phyloP scores from a whole-genome alignment of 352 stramenopile genomes.

The Discostella stelligera region DNA sequence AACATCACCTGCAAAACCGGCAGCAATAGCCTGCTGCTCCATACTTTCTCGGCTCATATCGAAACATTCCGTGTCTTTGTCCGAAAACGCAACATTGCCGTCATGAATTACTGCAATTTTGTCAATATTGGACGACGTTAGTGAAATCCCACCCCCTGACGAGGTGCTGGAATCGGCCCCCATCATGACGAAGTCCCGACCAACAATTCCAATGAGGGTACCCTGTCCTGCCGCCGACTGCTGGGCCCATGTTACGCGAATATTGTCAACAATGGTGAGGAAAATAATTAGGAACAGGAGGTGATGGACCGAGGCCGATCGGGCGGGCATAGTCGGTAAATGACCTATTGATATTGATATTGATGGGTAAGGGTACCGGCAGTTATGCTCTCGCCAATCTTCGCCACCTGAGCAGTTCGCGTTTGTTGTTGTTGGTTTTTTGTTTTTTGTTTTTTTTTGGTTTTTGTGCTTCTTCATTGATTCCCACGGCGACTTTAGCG shows the following conservation, averaged over 20 bases:
- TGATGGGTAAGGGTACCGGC: no score
- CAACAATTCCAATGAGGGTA: slow-evolving; percentile 70
- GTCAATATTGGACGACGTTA: slow-evolving; percentile 68
- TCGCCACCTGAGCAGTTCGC: no score
- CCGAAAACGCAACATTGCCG: background rate
- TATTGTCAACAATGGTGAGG: background rate
- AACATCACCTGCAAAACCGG: slow-evolving; percentile 63
- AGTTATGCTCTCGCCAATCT: no score
- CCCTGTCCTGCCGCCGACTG: slow-evolving; percentile 56
- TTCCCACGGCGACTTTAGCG: background rate
- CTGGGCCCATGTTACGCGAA: slow-evolving; percentile 15
- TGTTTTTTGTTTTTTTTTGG: no score
- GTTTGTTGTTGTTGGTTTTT: no score
- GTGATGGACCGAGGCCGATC: background rate
- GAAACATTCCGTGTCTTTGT: background rate
- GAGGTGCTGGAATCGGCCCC: slow-evolving; percentile 65
- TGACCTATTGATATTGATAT: no score
- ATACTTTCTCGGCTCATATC: slow-evolving; percentile 16
- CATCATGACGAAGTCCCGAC: slow-evolving; percentile 76
- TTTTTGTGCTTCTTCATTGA: no score
- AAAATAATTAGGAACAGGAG: background rate
- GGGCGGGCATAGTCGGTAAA: background rate
- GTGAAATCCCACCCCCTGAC: slow-evolving; percentile 48
- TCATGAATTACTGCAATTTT: slow-evolving; percentile 69
- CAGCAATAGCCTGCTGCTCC: slow-evolving; percentile 58